Evolutionary conservation across 495 filamentous ascomycete genomes (phyloP).

Genomic region (Xylaria castorea): DNA sequence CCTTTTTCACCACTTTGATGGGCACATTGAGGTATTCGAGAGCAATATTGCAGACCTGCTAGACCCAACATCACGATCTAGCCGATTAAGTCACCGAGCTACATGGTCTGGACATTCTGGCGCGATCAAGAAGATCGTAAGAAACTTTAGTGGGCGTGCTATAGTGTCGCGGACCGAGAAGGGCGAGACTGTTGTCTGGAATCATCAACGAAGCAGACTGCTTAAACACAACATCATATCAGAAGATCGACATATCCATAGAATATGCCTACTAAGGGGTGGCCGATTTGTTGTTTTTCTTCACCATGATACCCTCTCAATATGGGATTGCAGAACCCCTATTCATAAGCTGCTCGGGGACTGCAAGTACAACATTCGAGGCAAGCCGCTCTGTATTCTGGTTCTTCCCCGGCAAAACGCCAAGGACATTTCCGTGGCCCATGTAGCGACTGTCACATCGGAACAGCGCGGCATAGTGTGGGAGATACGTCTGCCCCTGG

Average conservation of each 20-base stretch:
- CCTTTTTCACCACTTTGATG: slow-evolving; percentile 88
- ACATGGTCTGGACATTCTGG: slow-evolving; percentile 87
- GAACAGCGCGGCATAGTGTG: slow-evolving; percentile 86
- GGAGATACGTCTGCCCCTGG: slow-evolving; percentile 68
- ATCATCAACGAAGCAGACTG: slow-evolving; percentile 66
- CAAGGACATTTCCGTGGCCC: slow-evolving; percentile 58
- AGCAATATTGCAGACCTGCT: slow-evolving; percentile 80
- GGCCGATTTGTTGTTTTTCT: slow-evolving; percentile 83
- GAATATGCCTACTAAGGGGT: slow-evolving; percentile 76
- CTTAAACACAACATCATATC: slow-evolving; percentile 73
- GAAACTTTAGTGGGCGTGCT: slow-evolving; percentile 79
- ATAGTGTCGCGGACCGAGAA: slow-evolving; percentile 81
- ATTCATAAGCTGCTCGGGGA: slow-evolving; percentile 63
- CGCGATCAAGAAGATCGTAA: slow-evolving; percentile 81
- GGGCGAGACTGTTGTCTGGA: slow-evolving; percentile 85
- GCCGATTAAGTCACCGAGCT: slow-evolving; percentile 61
- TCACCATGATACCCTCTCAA: slow-evolving; percentile 73
- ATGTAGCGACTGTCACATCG: slow-evolving; percentile 83
- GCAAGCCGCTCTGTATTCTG: slow-evolving; percentile 83
- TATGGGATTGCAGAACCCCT: slow-evolving; percentile 77
- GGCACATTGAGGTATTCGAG: slow-evolving; percentile 80
- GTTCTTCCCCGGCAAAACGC: slow-evolving; percentile 70
- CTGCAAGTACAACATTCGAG: slow-evolving; percentile 64
- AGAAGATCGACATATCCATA: slow-evolving; percentile 77
- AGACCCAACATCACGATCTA: slow-evolving; percentile 71